Evolutionary conservation across 2,329 filamentous ascomycete genomes (phyloP), one percentile per base, ranked within the genome.

Genomic region (Fusarium goolgardi): DNA sequence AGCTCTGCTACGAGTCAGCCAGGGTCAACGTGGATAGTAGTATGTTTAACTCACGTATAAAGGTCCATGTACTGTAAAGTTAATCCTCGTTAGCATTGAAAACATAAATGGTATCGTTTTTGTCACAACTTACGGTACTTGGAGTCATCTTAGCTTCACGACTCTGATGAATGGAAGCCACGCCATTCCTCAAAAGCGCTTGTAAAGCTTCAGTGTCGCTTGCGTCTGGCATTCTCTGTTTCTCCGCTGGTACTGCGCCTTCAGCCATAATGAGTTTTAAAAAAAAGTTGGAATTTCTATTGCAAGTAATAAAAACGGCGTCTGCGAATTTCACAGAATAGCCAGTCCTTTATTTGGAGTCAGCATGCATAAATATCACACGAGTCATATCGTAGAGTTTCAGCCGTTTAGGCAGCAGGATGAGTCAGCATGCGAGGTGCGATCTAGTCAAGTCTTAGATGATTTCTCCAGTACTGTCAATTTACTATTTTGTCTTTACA

Each of bases 351-450:
- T 7, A 16, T 16, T 32, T 7, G 13, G 31, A 13, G 31, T 32
- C 31, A 15, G 12, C 31, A 13, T 32, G 31, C 31, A 32, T 32
- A 32, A 13, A 15, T 15, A 32, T 12, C 29, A 31, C 12, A 13
- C 11, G 11, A 5, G 29, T 6, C 29, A 11, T 13, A 6, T 31
- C 12, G 10, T 32, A 3, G 1, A 32, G 31, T 32, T 18, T 37
- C 18, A 37, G 34, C 34, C 34, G 5, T n/a, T n/a, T 6, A 13
- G 35, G 35, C 35, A 37, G 3, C n/a, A 37, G 0, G 18, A n/a
- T 13, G 11, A 37, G 6, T 7, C 1, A 3, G 10, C 11, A 20
- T 2, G 6, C 1, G 3, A 13, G 35, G 3, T n/a, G 16, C 16
- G 8, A 35, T 35, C 0, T 11, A 35, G 16, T 8, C 10, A 37